phyloP scores from a whole-genome alignment of 2,329 filamentous ascomycete genomes.

The Dactylellina haptotyla region DNA sequence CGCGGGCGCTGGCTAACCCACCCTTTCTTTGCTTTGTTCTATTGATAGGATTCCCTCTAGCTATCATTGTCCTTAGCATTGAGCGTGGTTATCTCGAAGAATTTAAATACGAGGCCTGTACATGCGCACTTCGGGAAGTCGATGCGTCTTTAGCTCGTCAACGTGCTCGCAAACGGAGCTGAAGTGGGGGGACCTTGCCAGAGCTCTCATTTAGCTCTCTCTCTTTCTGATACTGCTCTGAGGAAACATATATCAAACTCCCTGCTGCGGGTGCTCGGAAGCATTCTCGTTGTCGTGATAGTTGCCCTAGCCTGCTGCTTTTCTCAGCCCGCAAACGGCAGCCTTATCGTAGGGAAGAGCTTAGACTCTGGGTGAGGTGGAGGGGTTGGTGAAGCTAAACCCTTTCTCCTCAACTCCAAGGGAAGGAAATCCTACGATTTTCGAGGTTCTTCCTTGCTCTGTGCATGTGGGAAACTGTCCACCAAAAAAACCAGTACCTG shows the following conservation, averaged over 20 bases:
- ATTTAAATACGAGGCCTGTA: slow-evolving; percentile 12
- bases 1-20: neutral
- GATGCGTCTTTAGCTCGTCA: slow-evolving; percentile 17
- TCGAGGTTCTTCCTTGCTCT: slow-evolving; percentile 38
- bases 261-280: slow-evolving; percentile 34
- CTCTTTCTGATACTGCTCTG: neutral
- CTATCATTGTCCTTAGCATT: neutral
- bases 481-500: no score
- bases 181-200: neutral
- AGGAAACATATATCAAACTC: no score
- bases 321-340: slow-evolving; percentile 22
- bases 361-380: neutral
- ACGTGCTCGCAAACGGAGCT: slow-evolving; percentile 18
- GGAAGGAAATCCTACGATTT: slow-evolving; percentile 33
- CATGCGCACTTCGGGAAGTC: slow-evolving; percentile 29
- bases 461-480: neutral
- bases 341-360: slow-evolving; percentile 28
- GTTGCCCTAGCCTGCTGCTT: neutral
- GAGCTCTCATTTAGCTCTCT: neutral
- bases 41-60: slow-evolving; percentile 34
- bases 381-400: slow-evolving; percentile 30
- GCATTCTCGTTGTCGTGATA: slow-evolving; percentile 38
- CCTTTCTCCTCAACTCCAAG: neutral
- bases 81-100: neutral
- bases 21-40: slow-evolving; percentile 5